A percentile compares a stretch with the other conserved stretches of the same genome.
Evolutionary conservation across 257 asterid species (phyloP).

Genomic region (Solanum raphanifolium): DNA sequence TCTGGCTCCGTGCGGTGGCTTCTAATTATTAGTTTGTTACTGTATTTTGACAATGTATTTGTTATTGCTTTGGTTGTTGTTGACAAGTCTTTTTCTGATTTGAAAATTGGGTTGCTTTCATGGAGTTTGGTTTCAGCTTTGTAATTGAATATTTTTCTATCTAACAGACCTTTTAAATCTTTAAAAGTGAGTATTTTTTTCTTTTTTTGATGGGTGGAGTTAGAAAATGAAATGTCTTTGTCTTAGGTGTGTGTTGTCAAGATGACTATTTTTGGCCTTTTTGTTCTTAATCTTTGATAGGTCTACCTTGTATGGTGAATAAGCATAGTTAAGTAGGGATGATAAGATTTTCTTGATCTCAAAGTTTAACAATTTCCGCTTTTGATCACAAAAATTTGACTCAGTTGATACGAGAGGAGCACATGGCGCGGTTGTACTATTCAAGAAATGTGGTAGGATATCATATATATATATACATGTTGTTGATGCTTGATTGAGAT

Average conservation of each 20-base stretch:
- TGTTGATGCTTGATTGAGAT: neutral
- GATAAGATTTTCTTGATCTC: neutral
- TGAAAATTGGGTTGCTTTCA: conserved; percentile 42
- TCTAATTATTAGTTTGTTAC: neutral
- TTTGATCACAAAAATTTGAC: neutral
- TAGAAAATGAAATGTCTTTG: conserved; percentile 10
- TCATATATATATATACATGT: neutral
- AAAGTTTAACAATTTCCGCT: neutral
- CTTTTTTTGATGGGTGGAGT: neutral
- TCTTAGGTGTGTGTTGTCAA: conserved; percentile 20
- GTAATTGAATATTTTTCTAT: neutral
- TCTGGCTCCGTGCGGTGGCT: neutral
- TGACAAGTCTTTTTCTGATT: conserved; percentile 44
- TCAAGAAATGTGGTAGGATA: neutral
- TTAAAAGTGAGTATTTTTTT: neutral
- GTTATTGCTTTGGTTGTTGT: conserved; percentile 14
- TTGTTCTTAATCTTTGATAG: conserved; percentile 8
- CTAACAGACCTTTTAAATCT: conserved; percentile 9
- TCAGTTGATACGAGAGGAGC: neutral
- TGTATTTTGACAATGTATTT: conserved; percentile 2
- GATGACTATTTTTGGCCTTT: conserved; percentile 9
- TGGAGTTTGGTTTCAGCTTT: conserved; percentile 20
- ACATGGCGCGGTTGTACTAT: neutral
- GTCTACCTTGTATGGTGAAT: conserved; percentile 10
- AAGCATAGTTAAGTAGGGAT: neutral